These are phyloP conservation scores for Entomortierella chlamydospora DNA, from an alignment of 192 early-diverging fungal genomes.

Conservation along the genomic window DNA sequence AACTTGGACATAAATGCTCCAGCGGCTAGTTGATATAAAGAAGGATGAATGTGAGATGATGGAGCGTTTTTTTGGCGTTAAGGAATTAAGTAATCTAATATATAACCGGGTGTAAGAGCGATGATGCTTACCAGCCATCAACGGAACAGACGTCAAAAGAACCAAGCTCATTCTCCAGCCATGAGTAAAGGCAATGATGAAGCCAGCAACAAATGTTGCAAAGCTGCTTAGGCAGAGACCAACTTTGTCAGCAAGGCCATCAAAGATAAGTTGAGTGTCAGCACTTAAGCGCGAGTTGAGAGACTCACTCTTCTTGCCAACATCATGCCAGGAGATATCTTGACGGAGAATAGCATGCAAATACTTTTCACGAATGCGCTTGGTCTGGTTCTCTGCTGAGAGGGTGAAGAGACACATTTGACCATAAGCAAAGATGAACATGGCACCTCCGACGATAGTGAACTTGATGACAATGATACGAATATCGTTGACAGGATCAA, in stretches of 20 bases:
- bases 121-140: conserved; percentile 63
- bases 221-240: conserved; percentile 73
- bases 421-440: conserved; percentile 39
- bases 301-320: conserved; percentile 75
- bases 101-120: too few relatives aligned
- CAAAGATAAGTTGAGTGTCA: conserved; percentile 89
- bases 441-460: conserved; percentile 34
- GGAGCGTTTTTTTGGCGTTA: too few relatives aligned
- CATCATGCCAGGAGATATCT: conserved; percentile 90
- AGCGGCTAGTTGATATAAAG: conserved; percentile 21
- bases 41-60: background rate
- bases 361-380: conserved; percentile 81
- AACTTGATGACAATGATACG: conserved; percentile 54
- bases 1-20: conserved; percentile 69
- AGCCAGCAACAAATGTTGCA: conserved; percentile 77
- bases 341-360: conserved; percentile 84
- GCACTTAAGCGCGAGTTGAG: conserved; percentile 88
- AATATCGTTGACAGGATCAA: conserved; percentile 58
- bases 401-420: conserved; percentile 54
- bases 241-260: conserved; percentile 89
- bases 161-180: conserved; percentile 90
- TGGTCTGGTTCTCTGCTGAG: conserved; percentile 70
- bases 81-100: too few relatives aligned
- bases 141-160: conserved; percentile 79
- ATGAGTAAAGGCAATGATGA: conserved; percentile 81